A percentile compares a stretch with the other conserved stretches of the same genome.
Evolutionary conservation across 257 asterid species (phyloP).

Genomic region (Datura wrightii): DNA sequence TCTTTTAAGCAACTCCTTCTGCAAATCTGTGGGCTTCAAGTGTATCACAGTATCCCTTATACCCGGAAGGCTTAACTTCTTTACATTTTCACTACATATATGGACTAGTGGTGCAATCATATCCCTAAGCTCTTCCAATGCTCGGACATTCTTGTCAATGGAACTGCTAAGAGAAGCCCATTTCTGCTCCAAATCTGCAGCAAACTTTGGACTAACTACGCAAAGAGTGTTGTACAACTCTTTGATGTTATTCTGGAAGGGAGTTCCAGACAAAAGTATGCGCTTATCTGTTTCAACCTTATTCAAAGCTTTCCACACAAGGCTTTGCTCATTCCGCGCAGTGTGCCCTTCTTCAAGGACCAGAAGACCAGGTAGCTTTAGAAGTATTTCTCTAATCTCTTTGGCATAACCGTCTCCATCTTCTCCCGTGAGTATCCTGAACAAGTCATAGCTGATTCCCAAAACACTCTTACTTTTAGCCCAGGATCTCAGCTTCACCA

Average conservation of each 20-base stretch:
- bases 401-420: conserved; percentile 28
- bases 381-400: conserved; percentile 50
- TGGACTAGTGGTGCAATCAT: conserved; percentile 74
- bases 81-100: conserved; percentile 59
- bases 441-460: conserved; percentile 62
- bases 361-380: conserved; percentile 61
- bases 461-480: conserved; percentile 53
- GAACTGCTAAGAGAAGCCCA: conserved; percentile 51
- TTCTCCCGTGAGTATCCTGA: conserved; percentile 56
- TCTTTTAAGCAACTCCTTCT: conserved; percentile 42
- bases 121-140: conserved; percentile 47
- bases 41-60: conserved; percentile 53
- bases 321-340: conserved; percentile 64
- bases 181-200: conserved; percentile 34
- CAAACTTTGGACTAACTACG: conserved; percentile 64
- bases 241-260: conserved; percentile 70
- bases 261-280: conserved; percentile 82
- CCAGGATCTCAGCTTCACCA: conserved; percentile 64
- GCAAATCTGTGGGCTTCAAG: conserved; percentile 62
- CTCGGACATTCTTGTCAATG: conserved; percentile 40
- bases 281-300: conserved; percentile 58
- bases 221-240: conserved; percentile 74
- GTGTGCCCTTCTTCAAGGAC: conserved; percentile 90
- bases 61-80: conserved; percentile 68
- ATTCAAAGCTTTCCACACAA: conserved; percentile 61